Evolutionary conservation across 1,284 basidiomycete genomes (phyloP), one percentile per base, ranked within the genome.

Genomic region (Leccinum huronense): DNA sequence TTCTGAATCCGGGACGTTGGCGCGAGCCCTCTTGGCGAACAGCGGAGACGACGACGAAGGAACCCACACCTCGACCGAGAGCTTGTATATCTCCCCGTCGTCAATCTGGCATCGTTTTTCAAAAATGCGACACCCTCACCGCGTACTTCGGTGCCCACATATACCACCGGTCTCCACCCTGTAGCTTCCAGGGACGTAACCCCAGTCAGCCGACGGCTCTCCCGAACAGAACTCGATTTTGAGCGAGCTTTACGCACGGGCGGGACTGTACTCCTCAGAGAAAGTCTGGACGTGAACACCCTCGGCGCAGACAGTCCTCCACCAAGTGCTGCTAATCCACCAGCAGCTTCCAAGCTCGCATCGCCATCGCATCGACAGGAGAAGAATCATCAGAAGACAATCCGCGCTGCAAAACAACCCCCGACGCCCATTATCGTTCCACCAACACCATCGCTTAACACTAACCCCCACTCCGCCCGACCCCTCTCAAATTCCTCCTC

Each of bases 151-250:
- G 75, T 77, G 56, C 79, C 85, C 23, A 77, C 85, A n/a, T 85
- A 83, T 72, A 80, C 83, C 7, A 69, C 80, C 30, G 80, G 81
- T 53, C 80, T 87, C 38, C 83, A 83, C 58, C 86, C 87, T 27
- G 79, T 85, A 67, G 82, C 80, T 3, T 81, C 83, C 5, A 80
- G 79, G 67, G 84, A 86, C 76, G 74, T 76, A 59, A 73, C 77
- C 62, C 74, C 77, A 38, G 4, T 10, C 51, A 78, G 78, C 60
- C 81, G 81, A 63, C 81, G 87, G 48, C 73, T 82, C 51, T 92
- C 91, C 51, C 85, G 89, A 54, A 86, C 86, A 40, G 89, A 90
- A 76, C 79, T 88, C 73, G 89, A 91, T 73, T 93, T 93, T 70
- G 91, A 93, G 77, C 84, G 87, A 69, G 90, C 87, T 14, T 76